Evolutionary conservation across 2,329 filamentous ascomycete species (phyloP).

Genomic region (Aspergillus intermedius): DNA sequence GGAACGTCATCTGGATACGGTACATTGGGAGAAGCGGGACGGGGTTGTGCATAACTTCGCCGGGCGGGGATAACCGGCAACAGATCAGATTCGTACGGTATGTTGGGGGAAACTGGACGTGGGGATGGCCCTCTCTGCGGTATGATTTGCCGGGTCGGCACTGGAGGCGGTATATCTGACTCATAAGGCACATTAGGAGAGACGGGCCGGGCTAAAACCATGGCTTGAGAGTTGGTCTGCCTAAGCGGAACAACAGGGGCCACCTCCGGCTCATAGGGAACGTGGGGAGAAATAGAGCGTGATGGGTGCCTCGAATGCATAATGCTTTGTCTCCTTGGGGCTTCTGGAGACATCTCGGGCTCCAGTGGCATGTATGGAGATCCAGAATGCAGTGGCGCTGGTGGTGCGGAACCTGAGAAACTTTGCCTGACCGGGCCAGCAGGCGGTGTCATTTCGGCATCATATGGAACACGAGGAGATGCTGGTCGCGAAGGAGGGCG

Average conservation of each 20-base stretch:
- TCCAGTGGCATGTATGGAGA: neutral
- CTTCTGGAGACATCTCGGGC: neutral
- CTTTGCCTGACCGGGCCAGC: neutral
- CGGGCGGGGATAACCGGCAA: constrained; percentile 15
- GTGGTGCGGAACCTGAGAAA: neutral
- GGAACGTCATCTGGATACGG: constrained; percentile 6
- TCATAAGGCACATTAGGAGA: constrained; percentile 7
- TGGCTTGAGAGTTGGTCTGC: constrained; percentile 10
- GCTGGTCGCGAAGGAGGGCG: neutral
- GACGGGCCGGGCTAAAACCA: constrained; percentile 21
- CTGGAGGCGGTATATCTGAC: constrained; percentile 12
- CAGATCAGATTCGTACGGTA: constrained; percentile 5
- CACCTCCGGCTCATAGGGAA: neutral
- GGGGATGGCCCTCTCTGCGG: constrained; percentile 20
- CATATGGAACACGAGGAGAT: neutral
- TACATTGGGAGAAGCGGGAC: neutral
- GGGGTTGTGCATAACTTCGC: constrained; percentile 1
- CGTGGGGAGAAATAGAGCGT: neutral
- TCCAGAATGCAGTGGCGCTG: neutral
- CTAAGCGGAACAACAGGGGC: neutral
- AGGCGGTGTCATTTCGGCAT: neutral
- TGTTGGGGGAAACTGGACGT: constrained; percentile 18
- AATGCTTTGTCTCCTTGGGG: neutral
- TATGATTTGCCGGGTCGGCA: constrained; percentile 3
- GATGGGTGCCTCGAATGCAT: neutral